phyloP scores from a whole-genome alignment of 257 asterid species.

The Schizonepeta tenuifolia region DNA sequence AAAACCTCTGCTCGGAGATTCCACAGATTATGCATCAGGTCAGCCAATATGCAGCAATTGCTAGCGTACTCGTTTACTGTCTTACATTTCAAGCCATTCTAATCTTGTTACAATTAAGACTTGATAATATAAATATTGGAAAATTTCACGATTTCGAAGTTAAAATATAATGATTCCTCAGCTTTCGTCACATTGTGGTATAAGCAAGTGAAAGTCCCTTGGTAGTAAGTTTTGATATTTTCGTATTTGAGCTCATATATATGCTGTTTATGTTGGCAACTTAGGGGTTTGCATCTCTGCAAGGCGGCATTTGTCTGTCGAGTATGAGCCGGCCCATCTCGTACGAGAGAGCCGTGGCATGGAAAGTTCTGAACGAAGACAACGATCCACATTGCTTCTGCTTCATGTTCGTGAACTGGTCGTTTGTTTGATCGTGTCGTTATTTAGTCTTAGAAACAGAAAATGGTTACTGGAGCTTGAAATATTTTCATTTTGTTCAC shows the following conservation, averaged over 20 bases:
- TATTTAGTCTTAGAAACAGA: conserved; percentile 7
- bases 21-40: conserved; percentile 97
- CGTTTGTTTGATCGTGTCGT: conserved; percentile 58
- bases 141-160: background rate
- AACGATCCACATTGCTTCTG: conserved; percentile 79
- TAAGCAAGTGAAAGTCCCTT: background rate
- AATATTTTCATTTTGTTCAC: too few species aligned
- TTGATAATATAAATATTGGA: background rate
- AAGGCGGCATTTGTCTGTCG: conserved; percentile 90
- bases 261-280: background rate
- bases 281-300: conserved; percentile 86
- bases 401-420: conserved; percentile 89
- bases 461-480: background rate
- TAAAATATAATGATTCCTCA: background rate
- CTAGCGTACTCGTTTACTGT: background rate
- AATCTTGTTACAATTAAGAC: background rate
- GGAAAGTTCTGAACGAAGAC: conserved; percentile 93
- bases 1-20: conserved; percentile 76
- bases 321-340: conserved; percentile 96
- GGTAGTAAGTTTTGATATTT: background rate
- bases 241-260: background rate
- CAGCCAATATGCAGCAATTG: background rate
- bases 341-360: conserved; percentile 88
- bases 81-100: background rate
- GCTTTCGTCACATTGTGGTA: too few species aligned